phyloP scores from a whole-genome alignment of 225 moss, liverwort and hornwort species.

The Pleurozium schreberi region DNA sequence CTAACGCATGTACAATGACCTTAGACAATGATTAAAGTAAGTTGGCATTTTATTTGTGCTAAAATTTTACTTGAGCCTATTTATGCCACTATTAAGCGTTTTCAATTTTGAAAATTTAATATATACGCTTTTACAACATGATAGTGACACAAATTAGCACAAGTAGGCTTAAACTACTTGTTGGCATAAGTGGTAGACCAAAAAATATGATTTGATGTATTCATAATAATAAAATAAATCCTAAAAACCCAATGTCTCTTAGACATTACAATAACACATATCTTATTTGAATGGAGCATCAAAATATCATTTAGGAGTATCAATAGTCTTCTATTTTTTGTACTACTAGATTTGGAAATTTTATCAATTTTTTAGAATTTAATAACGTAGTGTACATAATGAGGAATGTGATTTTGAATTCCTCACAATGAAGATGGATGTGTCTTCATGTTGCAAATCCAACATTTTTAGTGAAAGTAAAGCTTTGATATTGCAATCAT shows the following conservation, averaged over 20 bases:
- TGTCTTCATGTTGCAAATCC: not conserved
- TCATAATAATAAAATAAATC: not conserved
- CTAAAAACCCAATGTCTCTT: not conserved
- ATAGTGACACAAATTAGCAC: not conserved
- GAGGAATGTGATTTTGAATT: not conserved
- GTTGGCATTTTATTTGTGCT: not conserved
- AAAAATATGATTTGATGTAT: too few species aligned
- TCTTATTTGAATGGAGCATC: not conserved
- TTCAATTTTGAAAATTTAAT: not conserved
- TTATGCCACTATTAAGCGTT: fast-evolving
- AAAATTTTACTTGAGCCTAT: not conserved
- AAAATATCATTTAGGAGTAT: not conserved
- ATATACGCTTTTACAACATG: not conserved
- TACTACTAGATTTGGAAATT: too few species aligned
- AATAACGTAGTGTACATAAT: fast-evolving
- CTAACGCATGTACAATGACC: not conserved
- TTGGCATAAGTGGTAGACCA: not conserved
- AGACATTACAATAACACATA: not conserved
- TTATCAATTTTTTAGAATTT: too few species aligned
- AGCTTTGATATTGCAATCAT: slow-evolving; percentile 13
- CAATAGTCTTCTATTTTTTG: fast-evolving
- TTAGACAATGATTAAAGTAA: not conserved
- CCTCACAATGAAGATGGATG: not conserved
- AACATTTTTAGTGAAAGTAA: slow-evolving; percentile 1
- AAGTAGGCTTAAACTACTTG: not conserved